phyloP scores from a whole-genome alignment of 2,329 filamentous ascomycete genomes.

The Stemphylium lycopersici region DNA sequence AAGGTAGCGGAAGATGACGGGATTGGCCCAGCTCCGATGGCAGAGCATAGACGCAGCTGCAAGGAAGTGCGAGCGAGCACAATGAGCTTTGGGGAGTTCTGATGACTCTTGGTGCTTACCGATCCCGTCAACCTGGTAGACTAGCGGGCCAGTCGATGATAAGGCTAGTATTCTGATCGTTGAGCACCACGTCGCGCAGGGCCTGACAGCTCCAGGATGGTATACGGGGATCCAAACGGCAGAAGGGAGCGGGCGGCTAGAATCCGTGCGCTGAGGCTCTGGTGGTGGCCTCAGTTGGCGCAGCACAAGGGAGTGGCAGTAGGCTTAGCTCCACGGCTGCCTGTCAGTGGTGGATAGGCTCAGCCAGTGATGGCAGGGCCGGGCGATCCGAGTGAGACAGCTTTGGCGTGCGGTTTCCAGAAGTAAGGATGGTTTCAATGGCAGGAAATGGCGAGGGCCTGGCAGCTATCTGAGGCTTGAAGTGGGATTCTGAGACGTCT shows the following conservation, averaged over 20 bases:
- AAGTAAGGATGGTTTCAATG: slow-evolving; percentile 28
- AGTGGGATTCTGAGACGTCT: slow-evolving; percentile 38
- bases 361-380: slow-evolving; percentile 25
- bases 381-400: slow-evolving; percentile 29
- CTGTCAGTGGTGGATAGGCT: slow-evolving; percentile 23
- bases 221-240: slow-evolving; percentile 26
- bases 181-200: slow-evolving; percentile 44
- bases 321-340: slow-evolving; percentile 41
- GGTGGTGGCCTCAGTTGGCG: slow-evolving; percentile 37
- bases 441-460: slow-evolving; percentile 23
- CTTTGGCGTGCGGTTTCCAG: slow-evolving; percentile 28
- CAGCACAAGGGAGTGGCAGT: slow-evolving; percentile 33
- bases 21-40: slow-evolving; percentile 31
- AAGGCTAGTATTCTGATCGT: slow-evolving; percentile 37
- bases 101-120: slow-evolving; percentile 44
- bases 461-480: slow-evolving; percentile 31
- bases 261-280: slow-evolving; percentile 38
- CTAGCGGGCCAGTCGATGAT: slow-evolving; percentile 37
- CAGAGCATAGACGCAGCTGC: slow-evolving; percentile 34
- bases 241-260: slow-evolving; percentile 28
- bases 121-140: slow-evolving; percentile 43
- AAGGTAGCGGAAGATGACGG: slow-evolving; percentile 30
- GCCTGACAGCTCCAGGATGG: slow-evolving; percentile 33
- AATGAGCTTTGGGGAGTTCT: slow-evolving; percentile 33
- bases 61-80: slow-evolving; percentile 34